These are phyloP conservation scores for Cudoniella acicularis DNA, from an alignment of 495 filamentous ascomycete genomes.

Conservation along the genomic window DNA sequence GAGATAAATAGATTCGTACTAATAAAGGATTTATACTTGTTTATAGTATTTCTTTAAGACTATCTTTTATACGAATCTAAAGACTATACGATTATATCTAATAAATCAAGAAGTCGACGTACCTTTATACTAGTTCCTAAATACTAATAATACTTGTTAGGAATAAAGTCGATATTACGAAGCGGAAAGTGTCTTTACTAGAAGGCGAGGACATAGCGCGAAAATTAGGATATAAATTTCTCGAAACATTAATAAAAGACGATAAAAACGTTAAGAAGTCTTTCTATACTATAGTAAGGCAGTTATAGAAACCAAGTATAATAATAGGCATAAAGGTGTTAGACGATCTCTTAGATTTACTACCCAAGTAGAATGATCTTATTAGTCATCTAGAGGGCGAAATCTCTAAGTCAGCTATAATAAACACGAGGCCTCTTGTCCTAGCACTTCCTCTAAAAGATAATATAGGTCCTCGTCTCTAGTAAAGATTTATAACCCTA, in stretches of 20 bases:
- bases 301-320: neutral
- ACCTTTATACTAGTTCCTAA: too few relatives aligned
- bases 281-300: neutral
- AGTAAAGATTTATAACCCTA: neutral
- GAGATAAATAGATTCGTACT: constrained; percentile 4
- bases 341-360: neutral
- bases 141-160: too few relatives aligned
- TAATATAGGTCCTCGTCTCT: neutral
- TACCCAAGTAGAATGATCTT: neutral
- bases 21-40: constrained; percentile 7
- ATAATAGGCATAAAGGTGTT: neutral
- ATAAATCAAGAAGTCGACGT: neutral
- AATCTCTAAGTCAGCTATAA: neutral
- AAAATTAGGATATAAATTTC: too few relatives aligned
- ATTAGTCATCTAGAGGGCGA: neutral
- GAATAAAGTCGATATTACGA: too few relatives aligned
- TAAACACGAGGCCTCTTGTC: neutral
- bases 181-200: too few relatives aligned
- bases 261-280: too few relatives aligned
- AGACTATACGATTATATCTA: neutral
- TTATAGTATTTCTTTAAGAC: neutral
- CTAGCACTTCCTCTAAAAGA: neutral
- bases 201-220: too few relatives aligned
- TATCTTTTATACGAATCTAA: neutral
- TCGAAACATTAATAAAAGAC: too few relatives aligned